phyloP scores from a whole-genome alignment of 176 grass and related monocot species.

The Carex parvula region DNA sequence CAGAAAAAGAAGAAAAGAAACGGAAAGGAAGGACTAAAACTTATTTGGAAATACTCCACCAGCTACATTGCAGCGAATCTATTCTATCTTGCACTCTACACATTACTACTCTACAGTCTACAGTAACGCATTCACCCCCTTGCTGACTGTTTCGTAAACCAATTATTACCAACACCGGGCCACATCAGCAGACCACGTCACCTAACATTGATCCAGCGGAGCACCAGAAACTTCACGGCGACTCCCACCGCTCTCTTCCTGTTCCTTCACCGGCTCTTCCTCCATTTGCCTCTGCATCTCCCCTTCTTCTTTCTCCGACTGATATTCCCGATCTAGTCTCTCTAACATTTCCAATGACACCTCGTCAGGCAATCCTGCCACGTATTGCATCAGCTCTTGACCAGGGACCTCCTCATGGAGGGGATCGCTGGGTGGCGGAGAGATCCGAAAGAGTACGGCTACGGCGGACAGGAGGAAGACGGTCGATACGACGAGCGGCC shows the following conservation, averaged over 20 bases:
- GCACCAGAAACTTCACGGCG: neutral
- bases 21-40: neutral
- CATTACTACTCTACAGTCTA: neutral
- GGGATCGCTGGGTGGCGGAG: slow-evolving; percentile 23
- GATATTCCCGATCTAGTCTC: neutral
- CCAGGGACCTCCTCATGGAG: slow-evolving; percentile 5
- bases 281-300: neutral
- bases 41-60: slow-evolving; percentile 18
- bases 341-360: neutral
- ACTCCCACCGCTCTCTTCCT: slow-evolving; percentile 4
- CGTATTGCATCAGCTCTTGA: slow-evolving; percentile 34
- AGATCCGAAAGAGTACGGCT: slow-evolving; percentile 42
- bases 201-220: neutral
- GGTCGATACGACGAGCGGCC: slow-evolving; percentile 42
- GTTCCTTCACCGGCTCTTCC: neutral
- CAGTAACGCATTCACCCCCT: neutral
- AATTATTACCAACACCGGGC: neutral
- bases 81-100: slow-evolving; percentile 13
- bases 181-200: slow-evolving; percentile 1
- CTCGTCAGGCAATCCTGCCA: slow-evolving; percentile 27
- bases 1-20: neutral
- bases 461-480: slow-evolving; percentile 35
- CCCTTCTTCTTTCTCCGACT: neutral
- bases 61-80: slow-evolving; percentile 14
- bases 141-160: neutral